Evolutionary conservation across 2,329 filamentous ascomycete species (phyloP).

Genomic region (Venturiaceae sp.): DNA sequence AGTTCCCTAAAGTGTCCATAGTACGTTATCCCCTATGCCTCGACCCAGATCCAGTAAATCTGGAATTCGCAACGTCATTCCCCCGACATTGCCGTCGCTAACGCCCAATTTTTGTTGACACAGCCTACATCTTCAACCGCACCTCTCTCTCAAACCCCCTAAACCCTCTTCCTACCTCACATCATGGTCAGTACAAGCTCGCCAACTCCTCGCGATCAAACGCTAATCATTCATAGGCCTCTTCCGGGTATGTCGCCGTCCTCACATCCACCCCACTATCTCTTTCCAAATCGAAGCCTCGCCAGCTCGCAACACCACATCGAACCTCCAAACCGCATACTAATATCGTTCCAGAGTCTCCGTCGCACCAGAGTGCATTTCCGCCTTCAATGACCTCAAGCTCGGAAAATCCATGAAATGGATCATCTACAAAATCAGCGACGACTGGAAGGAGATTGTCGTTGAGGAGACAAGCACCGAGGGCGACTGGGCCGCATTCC

Average conservation of each 20-base stretch:
- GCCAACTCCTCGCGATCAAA: not conserved
- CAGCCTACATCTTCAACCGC: not conserved
- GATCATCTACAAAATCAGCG: conserved; percentile 81
- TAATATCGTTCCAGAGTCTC: conserved; percentile 46
- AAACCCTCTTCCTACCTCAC: not conserved
- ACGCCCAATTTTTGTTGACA: conserved; percentile 1
- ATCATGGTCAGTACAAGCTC: not conserved
- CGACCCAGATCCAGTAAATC: not conserved
- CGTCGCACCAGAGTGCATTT: conserved; percentile 61
- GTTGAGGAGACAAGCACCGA: conserved; percentile 63
- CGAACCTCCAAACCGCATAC: not conserved
- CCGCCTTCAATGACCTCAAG: conserved; percentile 71
- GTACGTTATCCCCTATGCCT: not conserved
- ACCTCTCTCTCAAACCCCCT: not conserved
- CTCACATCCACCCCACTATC: not conserved
- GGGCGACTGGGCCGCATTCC: conserved; percentile 62
- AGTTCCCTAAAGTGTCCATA: not conserved
- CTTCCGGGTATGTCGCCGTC: conserved; percentile 3
- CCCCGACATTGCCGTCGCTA: not conserved
- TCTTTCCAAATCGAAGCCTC: not conserved
- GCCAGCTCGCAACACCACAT: not conserved
- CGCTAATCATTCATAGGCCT: not conserved
- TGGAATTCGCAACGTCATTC: not conserved
- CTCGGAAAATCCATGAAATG: conserved; percentile 68
- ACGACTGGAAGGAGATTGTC: conserved; percentile 73